Evolutionary conservation across 2,329 filamentous ascomycete species (phyloP), one percentile per base, ranked within the genome.

Genomic region (Verticillium longisporum): DNA sequence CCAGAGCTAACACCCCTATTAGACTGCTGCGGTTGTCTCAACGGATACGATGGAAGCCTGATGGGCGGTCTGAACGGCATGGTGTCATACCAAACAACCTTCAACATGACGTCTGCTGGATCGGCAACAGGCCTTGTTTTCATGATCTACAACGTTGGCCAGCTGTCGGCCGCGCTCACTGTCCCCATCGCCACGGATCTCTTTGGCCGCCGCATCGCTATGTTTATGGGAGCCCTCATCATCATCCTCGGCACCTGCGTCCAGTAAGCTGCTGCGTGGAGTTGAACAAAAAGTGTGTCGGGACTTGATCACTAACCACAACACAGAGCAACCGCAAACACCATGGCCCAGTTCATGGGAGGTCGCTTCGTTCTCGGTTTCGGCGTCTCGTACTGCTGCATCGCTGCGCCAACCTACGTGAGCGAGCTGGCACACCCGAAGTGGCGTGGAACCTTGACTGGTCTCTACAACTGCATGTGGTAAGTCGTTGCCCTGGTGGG

Each of bases 401-500:
- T 81, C 1, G 78, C 77, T 15, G 78, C 78, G 0, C 78, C 78
- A 0, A 79, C 76, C 62, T 81, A 81, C 60, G 79, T 83, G n/a
- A 79, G 77, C 50, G 81, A 83, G 68, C 75, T 83, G 71, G 80
- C 81, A 1, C 81, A 83, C 63, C 81, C 81, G 0, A 72, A 76
- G 60, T 63, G 78, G 77, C 72, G 81, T 61, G 81, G 81, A 0
- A 82, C 80, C 0, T 64, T 81, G 14, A 82, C 80, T 0, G 81
- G 81, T 2, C 70, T 83, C 0, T 83, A 83, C 68, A 83, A 84
- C 65, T 79, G 75, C 62, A 80, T 77, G 0, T 80, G 78, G 78
- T 80, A 76, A 61, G 61, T 61, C 31, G 41, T 18, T 9, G 11
- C 10, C 2, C 10, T n/a, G 15, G 1, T 21, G 18, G 1, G 3